These are phyloP conservation scores for Solanum hybrid DNA, from an alignment of 305 asterid species.

Conservation along the genomic window DNA sequence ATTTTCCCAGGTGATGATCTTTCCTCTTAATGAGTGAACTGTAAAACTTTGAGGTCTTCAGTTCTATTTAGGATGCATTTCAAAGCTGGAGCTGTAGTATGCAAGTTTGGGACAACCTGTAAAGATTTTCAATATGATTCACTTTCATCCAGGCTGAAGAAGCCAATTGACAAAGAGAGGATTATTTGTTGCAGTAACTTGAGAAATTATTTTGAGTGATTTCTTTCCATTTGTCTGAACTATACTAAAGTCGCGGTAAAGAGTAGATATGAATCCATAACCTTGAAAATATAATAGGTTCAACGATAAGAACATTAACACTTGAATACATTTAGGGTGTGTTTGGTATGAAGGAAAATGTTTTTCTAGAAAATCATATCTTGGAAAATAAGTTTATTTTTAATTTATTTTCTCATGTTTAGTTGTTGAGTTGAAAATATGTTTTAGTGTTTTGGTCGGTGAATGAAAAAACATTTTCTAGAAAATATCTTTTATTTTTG, in stretches of 20 bases:
- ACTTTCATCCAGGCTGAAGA: neutral
- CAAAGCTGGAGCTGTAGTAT: neutral
- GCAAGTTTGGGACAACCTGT: neutral
- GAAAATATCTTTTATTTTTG: neutral
- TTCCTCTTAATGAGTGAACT: neutral
- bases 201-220: neutral
- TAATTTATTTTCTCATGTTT: neutral
- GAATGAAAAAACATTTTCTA: neutral
- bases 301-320: neutral
- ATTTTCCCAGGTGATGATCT: neutral
- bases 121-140: neutral
- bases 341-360: neutral
- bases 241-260: neutral
- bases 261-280: neutral
- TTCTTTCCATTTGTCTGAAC: neutral
- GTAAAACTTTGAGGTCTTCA: neutral
- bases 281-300: neutral
- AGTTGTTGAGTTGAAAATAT: neutral
- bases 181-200: neutral
- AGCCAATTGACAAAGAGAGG: neutral
- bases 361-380: no score
- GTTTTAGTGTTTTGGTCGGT: neutral
- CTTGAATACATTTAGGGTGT: neutral
- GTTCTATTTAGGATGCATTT: neutral
- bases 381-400: neutral